Conservation (phyloP, 352 stramenopile genomes). For the Pythium coloratum region DNA sequence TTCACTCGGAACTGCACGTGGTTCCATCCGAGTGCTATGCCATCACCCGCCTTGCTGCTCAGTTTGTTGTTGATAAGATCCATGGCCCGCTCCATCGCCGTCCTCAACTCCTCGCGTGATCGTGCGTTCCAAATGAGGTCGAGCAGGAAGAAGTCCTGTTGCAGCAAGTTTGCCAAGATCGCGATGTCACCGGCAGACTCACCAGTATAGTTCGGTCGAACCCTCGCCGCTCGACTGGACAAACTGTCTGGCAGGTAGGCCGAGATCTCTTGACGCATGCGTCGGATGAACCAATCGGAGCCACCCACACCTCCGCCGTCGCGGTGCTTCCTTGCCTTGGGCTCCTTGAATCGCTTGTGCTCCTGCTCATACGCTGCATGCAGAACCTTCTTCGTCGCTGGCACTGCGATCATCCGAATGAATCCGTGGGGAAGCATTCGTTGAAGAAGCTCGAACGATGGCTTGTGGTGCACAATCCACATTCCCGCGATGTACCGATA, state of each 20-base stretch:
- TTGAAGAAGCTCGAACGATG: constrained; percentile 67
- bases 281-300: constrained; percentile 65
- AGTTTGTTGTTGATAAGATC: constrained; percentile 12
- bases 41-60: neutral
- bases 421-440: constrained; percentile 71
- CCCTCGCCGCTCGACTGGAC: constrained; percentile 14
- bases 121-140: constrained; percentile 80
- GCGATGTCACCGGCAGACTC: constrained; percentile 71
- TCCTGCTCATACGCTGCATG: constrained; percentile 14
- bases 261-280: constrained; percentile 64
- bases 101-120: constrained; percentile 55
- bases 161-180: constrained; percentile 60
- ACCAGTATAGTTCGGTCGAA: constrained; percentile 66
- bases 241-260: constrained; percentile 35
- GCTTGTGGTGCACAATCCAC: constrained; percentile 75
- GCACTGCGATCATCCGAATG: constrained; percentile 70
- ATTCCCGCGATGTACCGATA: constrained; percentile 78
- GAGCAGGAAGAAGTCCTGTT: constrained; percentile 72
- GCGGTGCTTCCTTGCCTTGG: constrained; percentile 16
- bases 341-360: constrained; percentile 10
- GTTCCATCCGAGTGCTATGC: constrained; percentile 47
- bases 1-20: constrained; percentile 63
- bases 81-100: constrained; percentile 19
- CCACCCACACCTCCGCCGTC: constrained; percentile 14
- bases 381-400: constrained; percentile 57